These are phyloP conservation scores for Fusarium pseudograminearum DNA, from an alignment of 2,329 filamentous ascomycete species.

Conservation along the genomic window DNA sequence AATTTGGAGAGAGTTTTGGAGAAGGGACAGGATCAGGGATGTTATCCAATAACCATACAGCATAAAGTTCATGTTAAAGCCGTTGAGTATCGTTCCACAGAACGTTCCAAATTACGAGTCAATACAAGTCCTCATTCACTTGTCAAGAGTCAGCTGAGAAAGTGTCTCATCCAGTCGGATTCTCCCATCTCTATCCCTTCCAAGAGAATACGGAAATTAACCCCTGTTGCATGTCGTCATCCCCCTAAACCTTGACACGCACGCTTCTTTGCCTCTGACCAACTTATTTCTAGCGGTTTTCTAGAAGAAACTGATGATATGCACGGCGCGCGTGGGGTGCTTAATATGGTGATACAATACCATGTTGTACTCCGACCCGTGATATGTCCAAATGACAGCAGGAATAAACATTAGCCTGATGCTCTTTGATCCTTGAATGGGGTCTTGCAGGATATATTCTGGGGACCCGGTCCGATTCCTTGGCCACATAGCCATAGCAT, in stretches of 20 bases:
- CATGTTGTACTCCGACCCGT: conserved; percentile 24
- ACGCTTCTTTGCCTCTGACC: conserved; percentile 8
- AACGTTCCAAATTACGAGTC: neutral
- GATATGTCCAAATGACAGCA: neutral
- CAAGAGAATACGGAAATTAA: conserved; percentile 9
- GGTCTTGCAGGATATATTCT: neutral
- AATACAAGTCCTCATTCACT: neutral
- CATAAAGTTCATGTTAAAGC: neutral
- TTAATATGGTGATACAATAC: conserved; percentile 14
- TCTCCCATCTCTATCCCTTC: neutral
- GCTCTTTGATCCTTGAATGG: conserved; percentile 4
- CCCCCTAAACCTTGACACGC: conserved; percentile 20
- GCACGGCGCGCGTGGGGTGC: conserved; percentile 9
- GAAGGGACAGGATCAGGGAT: conserved; percentile 7
- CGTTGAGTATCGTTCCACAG: neutral
- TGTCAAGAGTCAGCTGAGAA: conserved; percentile 22
- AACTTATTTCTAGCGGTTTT: conserved; percentile 40
- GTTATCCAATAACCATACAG: neutral
- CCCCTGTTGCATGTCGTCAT: conserved; percentile 36
- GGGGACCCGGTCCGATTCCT: conserved; percentile 11
- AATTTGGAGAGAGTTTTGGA: conserved; percentile 26
- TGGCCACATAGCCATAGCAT: conserved; percentile 8
- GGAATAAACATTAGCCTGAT: neutral
- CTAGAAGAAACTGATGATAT: conserved; percentile 35
- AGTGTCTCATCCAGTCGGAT: conserved; percentile 7